Conservation (phyloP, 2,329 filamentous ascomycete species). For the Alternaria brassicae region DNA sequence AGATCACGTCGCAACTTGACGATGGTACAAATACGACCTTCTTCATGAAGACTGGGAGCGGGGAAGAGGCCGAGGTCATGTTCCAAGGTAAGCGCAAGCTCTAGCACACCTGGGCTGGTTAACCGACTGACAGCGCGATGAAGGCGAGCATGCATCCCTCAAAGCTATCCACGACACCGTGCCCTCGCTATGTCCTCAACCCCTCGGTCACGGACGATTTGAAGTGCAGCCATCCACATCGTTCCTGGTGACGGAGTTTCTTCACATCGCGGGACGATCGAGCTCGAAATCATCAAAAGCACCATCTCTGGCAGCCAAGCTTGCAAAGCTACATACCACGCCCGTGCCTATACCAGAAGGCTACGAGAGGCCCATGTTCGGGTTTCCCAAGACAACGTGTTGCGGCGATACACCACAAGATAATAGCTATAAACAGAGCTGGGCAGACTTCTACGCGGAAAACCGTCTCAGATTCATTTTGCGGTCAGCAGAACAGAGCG, state of each 20-base stretch:
- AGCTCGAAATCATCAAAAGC: constrained; percentile 36
- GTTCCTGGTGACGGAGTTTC: constrained; percentile 77
- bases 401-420: constrained; percentile 86
- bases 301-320: constrained; percentile 72
- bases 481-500: constrained; percentile 61
- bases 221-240: constrained; percentile 56
- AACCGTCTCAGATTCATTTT: constrained; percentile 74
- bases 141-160: constrained; percentile 82
- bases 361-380: constrained; percentile 70
- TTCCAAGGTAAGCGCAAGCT: constrained; percentile 63
- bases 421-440: constrained; percentile 74
- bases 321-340: constrained; percentile 79
- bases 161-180: constrained; percentile 78
- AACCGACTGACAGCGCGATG: constrained; percentile 16
- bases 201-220: constrained; percentile 73
- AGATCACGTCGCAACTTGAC: constrained; percentile 57
- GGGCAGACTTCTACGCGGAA: constrained; percentile 86
- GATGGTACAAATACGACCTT: constrained; percentile 63
- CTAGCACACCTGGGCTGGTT: background rate
- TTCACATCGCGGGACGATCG: constrained; percentile 61
- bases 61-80: constrained; percentile 69
- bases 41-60: constrained; percentile 76
- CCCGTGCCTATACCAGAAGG: constrained; percentile 71
- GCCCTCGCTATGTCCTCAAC: constrained; percentile 76
- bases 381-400: constrained; percentile 84